Conservation (phyloP, 2,329 filamentous ascomycete species). For the Diaporthe citriasiana region DNA sequence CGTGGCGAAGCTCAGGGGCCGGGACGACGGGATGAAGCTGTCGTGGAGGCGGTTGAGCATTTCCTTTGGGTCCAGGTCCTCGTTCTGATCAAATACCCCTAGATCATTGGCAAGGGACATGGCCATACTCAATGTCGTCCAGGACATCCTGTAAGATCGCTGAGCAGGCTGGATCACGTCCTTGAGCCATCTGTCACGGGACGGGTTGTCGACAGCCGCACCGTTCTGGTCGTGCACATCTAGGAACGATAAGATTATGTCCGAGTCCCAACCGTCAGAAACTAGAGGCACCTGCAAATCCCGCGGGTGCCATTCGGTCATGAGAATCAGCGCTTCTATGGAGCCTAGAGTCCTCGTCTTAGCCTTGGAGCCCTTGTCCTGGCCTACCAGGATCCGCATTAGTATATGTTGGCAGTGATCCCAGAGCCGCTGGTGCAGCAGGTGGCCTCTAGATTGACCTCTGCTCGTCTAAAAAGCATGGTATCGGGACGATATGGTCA, state of each 20-base stretch:
- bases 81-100: neutral
- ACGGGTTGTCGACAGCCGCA: neutral
- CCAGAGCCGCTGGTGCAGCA: slow-evolving; percentile 2
- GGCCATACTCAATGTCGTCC: neutral
- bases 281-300: neutral
- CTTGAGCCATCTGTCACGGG: slow-evolving; percentile 7
- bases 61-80: neutral
- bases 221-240: slow-evolving; percentile 8
- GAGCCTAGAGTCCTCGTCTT: neutral
- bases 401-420: slow-evolving; percentile 8
- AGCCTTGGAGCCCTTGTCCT: neutral
- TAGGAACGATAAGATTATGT: neutral
- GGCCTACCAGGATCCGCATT: neutral
- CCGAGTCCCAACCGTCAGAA: slow-evolving; percentile 8
- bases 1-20: slow-evolving; percentile 6
- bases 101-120: slow-evolving; percentile 6
- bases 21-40: slow-evolving; percentile 4
- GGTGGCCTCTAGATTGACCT: neutral
- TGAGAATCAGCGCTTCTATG: neutral
- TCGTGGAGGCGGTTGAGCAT: neutral
- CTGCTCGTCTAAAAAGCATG: neutral
- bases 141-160: neutral
- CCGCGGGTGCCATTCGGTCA: slow-evolving; percentile 14
- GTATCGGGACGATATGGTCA: slow-evolving; percentile 6
- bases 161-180: slow-evolving; percentile 11